Conservation (phyloP, 352 stramenopile genomes). For the Poterioochromonas sp. region DNA sequence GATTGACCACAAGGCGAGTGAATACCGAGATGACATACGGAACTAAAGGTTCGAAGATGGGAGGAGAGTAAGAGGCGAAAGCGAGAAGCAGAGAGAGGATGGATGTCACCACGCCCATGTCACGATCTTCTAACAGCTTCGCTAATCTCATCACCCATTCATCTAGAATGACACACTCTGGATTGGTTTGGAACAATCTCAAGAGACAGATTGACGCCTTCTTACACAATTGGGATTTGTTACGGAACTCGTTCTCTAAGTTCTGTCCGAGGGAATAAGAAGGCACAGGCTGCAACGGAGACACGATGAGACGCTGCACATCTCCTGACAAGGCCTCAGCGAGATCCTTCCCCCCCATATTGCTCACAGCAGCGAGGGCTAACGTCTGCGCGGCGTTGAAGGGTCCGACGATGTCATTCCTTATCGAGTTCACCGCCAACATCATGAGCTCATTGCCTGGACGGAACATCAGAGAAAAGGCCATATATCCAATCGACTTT, state of each 20-base stretch:
- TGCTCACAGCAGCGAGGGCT: constrained; percentile 86
- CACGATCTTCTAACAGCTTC: constrained; percentile 73
- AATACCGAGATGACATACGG: constrained; percentile 84
- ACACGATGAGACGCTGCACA: constrained; percentile 79
- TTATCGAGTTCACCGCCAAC: constrained; percentile 89
- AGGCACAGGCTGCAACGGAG: constrained; percentile 63
- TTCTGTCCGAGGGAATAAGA: neutral
- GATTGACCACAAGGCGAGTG: constrained; percentile 80
- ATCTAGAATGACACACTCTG: constrained; percentile 70
- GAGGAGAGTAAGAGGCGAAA: constrained; percentile 67
- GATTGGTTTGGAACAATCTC: constrained; percentile 78
- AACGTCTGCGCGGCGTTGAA: constrained; percentile 65
- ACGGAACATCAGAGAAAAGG: constrained; percentile 86
- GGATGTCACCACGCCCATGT: constrained; percentile 84
- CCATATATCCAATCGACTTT: constrained; percentile 85
- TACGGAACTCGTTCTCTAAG: neutral
- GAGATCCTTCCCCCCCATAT: constrained; percentile 84
- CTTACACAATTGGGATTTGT: constrained; percentile 55
- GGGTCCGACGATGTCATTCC: constrained; percentile 81
- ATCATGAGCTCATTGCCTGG: constrained; percentile 56
- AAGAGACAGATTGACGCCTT: constrained; percentile 89
- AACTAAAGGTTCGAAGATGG: constrained; percentile 77
- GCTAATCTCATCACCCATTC: constrained; percentile 55
- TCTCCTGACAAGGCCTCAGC: constrained; percentile 84
- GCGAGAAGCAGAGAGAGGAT: constrained; percentile 77